phyloP scores from a whole-genome alignment of 2,329 filamentous ascomycete genomes.

The Botrytis paeoniae region DNA sequence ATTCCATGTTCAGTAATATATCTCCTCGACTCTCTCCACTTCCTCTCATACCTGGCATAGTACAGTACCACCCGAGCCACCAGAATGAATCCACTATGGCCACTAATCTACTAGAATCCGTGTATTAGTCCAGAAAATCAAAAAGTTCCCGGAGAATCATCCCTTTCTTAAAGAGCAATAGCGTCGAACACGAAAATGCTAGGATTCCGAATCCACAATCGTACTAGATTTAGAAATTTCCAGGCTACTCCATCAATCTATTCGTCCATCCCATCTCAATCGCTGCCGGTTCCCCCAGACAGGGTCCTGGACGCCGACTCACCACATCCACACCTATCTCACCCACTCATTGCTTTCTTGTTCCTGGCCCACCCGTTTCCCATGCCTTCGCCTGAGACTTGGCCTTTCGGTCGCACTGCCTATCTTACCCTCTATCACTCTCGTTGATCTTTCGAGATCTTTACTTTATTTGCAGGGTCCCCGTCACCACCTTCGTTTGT shows the following conservation, averaged over 20 bases:
- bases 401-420: conserved; percentile 32
- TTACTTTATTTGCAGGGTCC: conserved; percentile 40
- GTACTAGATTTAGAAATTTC: conserved; percentile 28
- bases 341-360: conserved; percentile 25
- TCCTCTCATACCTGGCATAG: conserved; percentile 4
- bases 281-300: conserved; percentile 31
- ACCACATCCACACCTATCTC: conserved; percentile 17
- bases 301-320: conserved; percentile 24
- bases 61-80: conserved; percentile 2
- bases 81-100: conserved; percentile 5
- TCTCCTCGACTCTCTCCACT: conserved; percentile 5
- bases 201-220: conserved; percentile 5
- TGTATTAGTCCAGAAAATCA: conserved; percentile 10
- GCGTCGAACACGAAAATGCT: conserved; percentile 21
- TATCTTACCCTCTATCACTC: conserved; percentile 36
- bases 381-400: conserved; percentile 29
- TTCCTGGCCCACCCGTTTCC: conserved; percentile 32
- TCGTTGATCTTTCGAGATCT: conserved; percentile 33
- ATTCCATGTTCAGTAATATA: conserved; percentile 11
- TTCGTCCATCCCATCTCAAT: conserved; percentile 30
- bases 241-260: conserved; percentile 12
- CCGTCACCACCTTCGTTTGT: conserved; percentile 37
- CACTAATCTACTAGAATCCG: conserved; percentile 3
- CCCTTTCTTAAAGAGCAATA: conserved; percentile 15
- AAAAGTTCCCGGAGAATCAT: conserved; percentile 16